phyloP scores from a whole-genome alignment of 148 eudicot genomes.

The Fagopyrum tataricum region DNA sequence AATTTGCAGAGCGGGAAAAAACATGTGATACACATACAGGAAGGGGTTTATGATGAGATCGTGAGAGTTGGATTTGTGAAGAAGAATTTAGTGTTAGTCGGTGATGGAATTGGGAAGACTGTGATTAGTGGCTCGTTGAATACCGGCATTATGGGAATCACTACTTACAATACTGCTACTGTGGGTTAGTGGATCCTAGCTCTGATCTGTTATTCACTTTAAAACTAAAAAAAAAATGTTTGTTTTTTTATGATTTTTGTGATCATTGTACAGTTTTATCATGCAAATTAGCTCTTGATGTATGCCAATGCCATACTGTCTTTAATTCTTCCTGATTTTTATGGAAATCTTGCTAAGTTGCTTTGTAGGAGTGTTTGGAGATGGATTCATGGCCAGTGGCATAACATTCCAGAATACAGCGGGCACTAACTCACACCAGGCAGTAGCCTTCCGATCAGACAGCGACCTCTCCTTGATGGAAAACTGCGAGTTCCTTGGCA shows the following conservation, averaged over 20 bases:
- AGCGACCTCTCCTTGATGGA: constrained; percentile 67
- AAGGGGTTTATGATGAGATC: constrained; percentile 72
- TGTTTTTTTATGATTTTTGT: neutral
- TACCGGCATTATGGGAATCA: constrained; percentile 41
- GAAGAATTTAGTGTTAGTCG: constrained; percentile 70
- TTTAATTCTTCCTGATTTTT: no score
- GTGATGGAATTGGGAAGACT: constrained; percentile 82
- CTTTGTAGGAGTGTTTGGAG: constrained; percentile 53
- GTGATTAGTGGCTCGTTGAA: constrained; percentile 59
- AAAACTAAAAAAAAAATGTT: no score
- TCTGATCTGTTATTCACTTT: neutral
- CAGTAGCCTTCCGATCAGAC: constrained; percentile 83
- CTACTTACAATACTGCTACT: constrained; percentile 67
- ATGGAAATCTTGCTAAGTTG: neutral
- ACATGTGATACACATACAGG: constrained; percentile 61
- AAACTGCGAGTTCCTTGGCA: constrained; percentile 78
- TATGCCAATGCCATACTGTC: no score
- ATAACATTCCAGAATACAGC: constrained; percentile 80
- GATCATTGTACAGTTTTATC: neutral
- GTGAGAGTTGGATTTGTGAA: constrained; percentile 68
- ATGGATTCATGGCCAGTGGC: constrained; percentile 83
- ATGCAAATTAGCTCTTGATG: no score
- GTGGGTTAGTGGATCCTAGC: constrained; percentile 45
- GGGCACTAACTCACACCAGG: constrained; percentile 73
- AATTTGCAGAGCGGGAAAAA: constrained; percentile 20